These are phyloP conservation scores for Flaveria sonorensis DNA, from an alignment of 129 eudicot species.

Conservation along the genomic window DNA sequence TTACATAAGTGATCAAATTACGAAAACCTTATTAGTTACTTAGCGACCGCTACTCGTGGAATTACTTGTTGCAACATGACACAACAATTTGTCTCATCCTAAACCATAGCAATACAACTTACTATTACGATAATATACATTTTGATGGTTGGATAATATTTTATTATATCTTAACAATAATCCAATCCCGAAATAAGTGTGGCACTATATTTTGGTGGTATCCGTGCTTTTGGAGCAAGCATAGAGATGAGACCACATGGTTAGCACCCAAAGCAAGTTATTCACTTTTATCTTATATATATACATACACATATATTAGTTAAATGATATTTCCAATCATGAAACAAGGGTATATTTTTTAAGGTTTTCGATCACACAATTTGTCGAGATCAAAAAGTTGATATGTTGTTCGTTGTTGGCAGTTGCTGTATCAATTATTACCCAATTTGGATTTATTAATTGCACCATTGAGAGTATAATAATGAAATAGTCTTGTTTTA, in stretches of 20 bases:
- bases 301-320: not conserved
- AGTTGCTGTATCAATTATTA: constrained; percentile 32
- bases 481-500: not conserved
- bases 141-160: not conserved
- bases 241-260: constrained; percentile 34
- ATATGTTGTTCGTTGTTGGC: constrained; percentile 32
- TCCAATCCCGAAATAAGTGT: constrained; percentile 7
- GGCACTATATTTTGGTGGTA: constrained; percentile 23
- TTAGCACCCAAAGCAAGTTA: constrained; percentile 19
- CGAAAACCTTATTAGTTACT: too few relatives aligned
- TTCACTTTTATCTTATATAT: not conserved
- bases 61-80: not conserved
- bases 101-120: not conserved
- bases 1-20: too few relatives aligned
- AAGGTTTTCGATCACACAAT: constrained; percentile 16
- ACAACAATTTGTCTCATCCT: not conserved
- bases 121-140: not conserved
- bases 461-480: not conserved
- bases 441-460: constrained; percentile 13
- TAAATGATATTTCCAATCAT: constrained; percentile 29
- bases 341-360: constrained; percentile 20
- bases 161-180: constrained; percentile 20
- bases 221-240: constrained; percentile 22
- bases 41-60: too few relatives aligned
- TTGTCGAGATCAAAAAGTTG: constrained; percentile 21